phyloP scores from a whole-genome alignment of 1,139 yeast species.

The Diutina ranongensis region DNA sequence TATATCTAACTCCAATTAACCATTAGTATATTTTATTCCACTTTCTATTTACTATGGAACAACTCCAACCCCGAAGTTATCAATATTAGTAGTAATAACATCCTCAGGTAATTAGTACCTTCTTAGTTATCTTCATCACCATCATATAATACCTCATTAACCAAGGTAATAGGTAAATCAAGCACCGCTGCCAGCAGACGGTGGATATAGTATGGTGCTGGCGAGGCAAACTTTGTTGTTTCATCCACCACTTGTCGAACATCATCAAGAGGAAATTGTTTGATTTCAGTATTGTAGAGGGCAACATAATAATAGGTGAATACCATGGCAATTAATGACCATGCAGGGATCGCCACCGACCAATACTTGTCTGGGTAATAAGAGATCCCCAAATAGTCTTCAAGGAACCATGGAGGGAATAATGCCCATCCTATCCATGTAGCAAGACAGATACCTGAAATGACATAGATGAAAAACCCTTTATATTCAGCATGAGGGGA shows the following conservation, averaged over 20 bases:
- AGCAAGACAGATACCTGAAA: constrained; percentile 38
- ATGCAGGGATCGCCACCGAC: constrained; percentile 69
- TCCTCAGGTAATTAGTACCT: background rate
- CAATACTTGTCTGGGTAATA: constrained; percentile 85
- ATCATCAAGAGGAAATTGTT: constrained; percentile 49
- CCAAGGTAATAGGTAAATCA: constrained; percentile 68
- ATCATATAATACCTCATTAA: constrained; percentile 53
- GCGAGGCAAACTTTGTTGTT: constrained; percentile 38
- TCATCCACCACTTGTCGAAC: constrained; percentile 59
- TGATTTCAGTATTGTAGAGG: constrained; percentile 60
- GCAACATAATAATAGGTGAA: constrained; percentile 62
- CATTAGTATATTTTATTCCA: too few relatives aligned
- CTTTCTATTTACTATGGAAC: too few relatives aligned
- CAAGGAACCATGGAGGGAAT: constrained; percentile 43
- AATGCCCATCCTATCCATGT: constrained; percentile 63
- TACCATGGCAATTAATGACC: constrained; percentile 55
- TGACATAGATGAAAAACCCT: constrained; percentile 69
- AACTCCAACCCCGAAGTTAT: too few relatives aligned
- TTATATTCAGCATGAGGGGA: constrained; percentile 69
- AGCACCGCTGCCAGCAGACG: constrained; percentile 69
- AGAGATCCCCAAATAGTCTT: constrained; percentile 40
- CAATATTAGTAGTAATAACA: too few relatives aligned
- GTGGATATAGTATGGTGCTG: constrained; percentile 26
- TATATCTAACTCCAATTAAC: too few relatives aligned
- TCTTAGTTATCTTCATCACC: too few relatives aligned